These are phyloP conservation scores for Plasmodium billcollinsi DNA, from an alignment of 169 alveolate genomes.

Conservation along the genomic window DNA sequence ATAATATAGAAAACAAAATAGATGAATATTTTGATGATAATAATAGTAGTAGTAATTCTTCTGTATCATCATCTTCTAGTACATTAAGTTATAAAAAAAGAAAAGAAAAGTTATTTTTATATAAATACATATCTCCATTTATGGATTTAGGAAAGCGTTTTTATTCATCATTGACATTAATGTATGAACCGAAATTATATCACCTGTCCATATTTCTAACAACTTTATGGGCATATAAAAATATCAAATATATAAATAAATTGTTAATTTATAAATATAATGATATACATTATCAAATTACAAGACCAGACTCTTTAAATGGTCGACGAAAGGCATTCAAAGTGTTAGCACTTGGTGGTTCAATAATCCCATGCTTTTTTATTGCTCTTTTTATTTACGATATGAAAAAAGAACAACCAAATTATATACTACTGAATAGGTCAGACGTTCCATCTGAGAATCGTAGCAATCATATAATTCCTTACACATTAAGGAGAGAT, in stretches of 20 bases:
- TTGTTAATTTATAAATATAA: conserved; percentile 35
- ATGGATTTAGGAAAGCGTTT: conserved; percentile 42
- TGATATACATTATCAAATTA: conserved; percentile 53
- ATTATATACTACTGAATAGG: not conserved
- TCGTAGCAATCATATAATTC: conserved; percentile 2
- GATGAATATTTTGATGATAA: conserved; percentile 33
- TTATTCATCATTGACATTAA: conserved; percentile 21
- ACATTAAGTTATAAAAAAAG: not conserved
- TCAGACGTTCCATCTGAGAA: not conserved
- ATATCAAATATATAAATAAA: conserved; percentile 42
- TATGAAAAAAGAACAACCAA: conserved; percentile 11
- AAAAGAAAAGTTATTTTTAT: conserved; percentile 15
- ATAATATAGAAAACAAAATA: not conserved
- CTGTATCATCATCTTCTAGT: not conserved
- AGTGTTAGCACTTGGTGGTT: conserved; percentile 52
- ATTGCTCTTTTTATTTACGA: conserved; percentile 41
- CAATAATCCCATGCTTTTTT: conserved; percentile 22
- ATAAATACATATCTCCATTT: conserved; percentile 25
- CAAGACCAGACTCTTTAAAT: conserved; percentile 60
- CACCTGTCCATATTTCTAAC: conserved; percentile 42
- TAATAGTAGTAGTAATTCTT: too few species aligned
- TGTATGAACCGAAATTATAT: conserved; percentile 62
- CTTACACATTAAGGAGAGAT: conserved; percentile 34
- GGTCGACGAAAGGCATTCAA: conserved; percentile 45
- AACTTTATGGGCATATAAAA: conserved; percentile 50